Evolutionary conservation across 805 yeast species (phyloP).

Genomic region (Candida montana): DNA sequence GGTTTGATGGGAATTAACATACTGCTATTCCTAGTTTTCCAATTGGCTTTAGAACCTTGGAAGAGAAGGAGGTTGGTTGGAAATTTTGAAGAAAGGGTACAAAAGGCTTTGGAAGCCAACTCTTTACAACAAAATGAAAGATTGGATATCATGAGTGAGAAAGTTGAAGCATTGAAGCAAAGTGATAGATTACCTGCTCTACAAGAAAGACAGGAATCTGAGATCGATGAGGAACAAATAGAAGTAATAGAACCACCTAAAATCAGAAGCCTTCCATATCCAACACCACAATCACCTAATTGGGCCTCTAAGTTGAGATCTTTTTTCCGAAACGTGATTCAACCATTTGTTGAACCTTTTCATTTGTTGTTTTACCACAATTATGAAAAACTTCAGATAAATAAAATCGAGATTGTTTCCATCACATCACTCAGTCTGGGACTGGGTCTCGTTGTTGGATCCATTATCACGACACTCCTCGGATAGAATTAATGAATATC

Average conservation of each 20-base stretch:
- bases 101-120: conserved; percentile 40
- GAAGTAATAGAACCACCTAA: conserved; percentile 17
- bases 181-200: conserved; percentile 16
- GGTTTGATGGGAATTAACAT: conserved; percentile 83
- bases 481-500: neutral
- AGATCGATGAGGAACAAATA: conserved; percentile 15
- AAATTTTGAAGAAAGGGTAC: conserved; percentile 78
- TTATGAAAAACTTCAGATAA: neutral
- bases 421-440: conserved; percentile 6
- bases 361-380: conserved; percentile 9
- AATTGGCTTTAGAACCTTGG: conserved; percentile 91
- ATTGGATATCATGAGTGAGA: conserved; percentile 24
- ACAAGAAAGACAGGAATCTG: conserved; percentile 16
- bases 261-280: conserved; percentile 14
- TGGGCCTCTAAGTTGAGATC: neutral
- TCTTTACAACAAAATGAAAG: conserved; percentile 25
- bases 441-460: conserved; percentile 10
- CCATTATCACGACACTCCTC: conserved; percentile 1
- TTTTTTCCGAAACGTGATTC: neutral
- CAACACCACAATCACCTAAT: neutral
- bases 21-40: conserved; percentile 70
- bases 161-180: conserved; percentile 20
- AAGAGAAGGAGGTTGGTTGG: conserved; percentile 75
- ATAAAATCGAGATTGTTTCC: conserved; percentile 4
- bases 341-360: conserved; percentile 13